Evolutionary conservation across 169 alveolate species (phyloP), one percentile per base, ranked within the genome.

Genomic region (Plasmodium chabaudi): DNA sequence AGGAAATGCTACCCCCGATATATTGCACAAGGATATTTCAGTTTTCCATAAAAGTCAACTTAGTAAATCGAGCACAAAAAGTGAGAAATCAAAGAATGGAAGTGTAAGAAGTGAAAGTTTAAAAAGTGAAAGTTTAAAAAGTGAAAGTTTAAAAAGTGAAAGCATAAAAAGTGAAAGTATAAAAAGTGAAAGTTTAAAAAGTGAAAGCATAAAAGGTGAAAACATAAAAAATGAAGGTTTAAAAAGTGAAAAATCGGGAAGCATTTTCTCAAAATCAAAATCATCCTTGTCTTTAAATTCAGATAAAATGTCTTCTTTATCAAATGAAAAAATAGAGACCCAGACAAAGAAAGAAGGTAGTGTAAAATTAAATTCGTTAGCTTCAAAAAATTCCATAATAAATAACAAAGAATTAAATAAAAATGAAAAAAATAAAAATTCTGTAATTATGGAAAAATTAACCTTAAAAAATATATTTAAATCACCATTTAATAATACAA

Each of bases 241-340:
- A 56, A 56, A 69, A 34, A 56, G 21, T 2, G 21, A n/a, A 19
- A 69, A 27, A 69, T 69, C 64, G 6, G 47, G 15, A 39, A 42
- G 47, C 42, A 60, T 27, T 3, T 5, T 44, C 47, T 44, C 77
- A 19, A 56, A 42, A 6, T n/a, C 17, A 68, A 59, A 68, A 3
- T n/a, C 47, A 47, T 69, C 64, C n/a, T 44, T 60, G 46, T 21
- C 42, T n/a, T 23, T 39, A 17, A 44, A 15, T 15, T 51, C 17
- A 13, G 59, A 51, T 7, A 15, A 51, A 51, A 7, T 51, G 59
- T 2, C 59, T 49, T 13, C 19, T 51, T 13, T 21, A 4, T 4
- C 17, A 51, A 51, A 15, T 51, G 59, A 51, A 1, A 51, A 51
- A 51, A 51, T 12, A 12, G 59, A 51, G 21, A 6, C 19, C 10